Percentiles rank a stretch among this genome's conserved stretches.
phyloP scores from a whole-genome alignment of 371 early-diverging fungal genomes.

The Vairimorpha necatrix region DNA sequence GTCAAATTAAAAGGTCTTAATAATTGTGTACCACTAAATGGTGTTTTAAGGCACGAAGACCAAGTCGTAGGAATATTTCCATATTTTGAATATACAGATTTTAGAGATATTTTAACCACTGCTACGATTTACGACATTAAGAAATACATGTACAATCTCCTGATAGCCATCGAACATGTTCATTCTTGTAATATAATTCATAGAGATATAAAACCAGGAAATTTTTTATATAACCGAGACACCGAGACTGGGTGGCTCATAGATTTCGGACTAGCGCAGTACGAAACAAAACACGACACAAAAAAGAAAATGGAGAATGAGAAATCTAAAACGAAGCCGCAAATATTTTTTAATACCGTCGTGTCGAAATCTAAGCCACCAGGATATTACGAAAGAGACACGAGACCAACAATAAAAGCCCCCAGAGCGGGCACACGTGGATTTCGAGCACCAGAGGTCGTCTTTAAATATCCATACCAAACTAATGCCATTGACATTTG shows the following conservation, averaged over 20 bases:
- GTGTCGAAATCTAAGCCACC: conserved; percentile 49
- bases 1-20: conserved; percentile 67
- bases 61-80: conserved; percentile 80
- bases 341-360: conserved; percentile 38
- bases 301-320: conserved; percentile 5
- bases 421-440: conserved; percentile 94
- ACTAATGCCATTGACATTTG: conserved; percentile 81
- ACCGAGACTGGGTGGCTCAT: conserved; percentile 74
- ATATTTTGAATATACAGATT: conserved; percentile 76
- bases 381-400: conserved; percentile 64
- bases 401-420: conserved; percentile 71
- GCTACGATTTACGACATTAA: conserved; percentile 70
- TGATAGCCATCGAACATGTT: conserved; percentile 80
- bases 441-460: conserved; percentile 89
- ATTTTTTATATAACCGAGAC: conserved; percentile 74
- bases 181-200: conserved; percentile 89
- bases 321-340: conserved; percentile 65
- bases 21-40: conserved; percentile 72
- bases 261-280: conserved; percentile 95
- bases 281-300: conserved; percentile 46
- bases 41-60: conserved; percentile 73
- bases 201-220: conserved; percentile 86
- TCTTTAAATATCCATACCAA: conserved; percentile 76
- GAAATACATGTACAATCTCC: conserved; percentile 72
- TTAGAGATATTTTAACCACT: conserved; percentile 68